Evolutionary conservation across 192 early-diverging fungal species (phyloP), one percentile per base, ranked within the genome.

Genomic region (Chytriomyces sp.): DNA sequence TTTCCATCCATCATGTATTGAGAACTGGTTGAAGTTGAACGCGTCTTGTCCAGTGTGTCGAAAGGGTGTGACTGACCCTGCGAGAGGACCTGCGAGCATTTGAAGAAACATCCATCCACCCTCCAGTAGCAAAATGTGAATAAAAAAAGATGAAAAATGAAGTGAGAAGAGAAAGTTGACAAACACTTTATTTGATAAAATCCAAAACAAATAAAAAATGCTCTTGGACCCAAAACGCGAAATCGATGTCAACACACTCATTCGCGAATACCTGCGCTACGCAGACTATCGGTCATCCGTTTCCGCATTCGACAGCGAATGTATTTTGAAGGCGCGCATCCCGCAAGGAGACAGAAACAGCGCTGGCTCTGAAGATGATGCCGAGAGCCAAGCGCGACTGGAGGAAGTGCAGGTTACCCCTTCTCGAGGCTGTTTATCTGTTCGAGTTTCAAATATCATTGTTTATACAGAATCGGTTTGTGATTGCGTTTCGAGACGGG

Each of bases 21-120:
- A 92, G 61, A 91, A 91, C 48, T 98, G 97, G 97, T 85, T 98
- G 59, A 93, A 93, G 76, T 86, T 97, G 66, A 97, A 97, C 73
- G 96, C 73, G 26, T 94, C 95, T 8, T 97, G 95, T 82, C 95
- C 95, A 24, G 93, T 95, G 28, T 97, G 95, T 72, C 81, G 91
- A 63, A 82, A 86, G 43, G 69, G 81, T 6, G 80, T 90, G 57
- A 86, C 75, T 53, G n/a, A 24, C 10, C 44, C 35, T 20, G 53
- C 13, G 3, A 57, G 53, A n/a, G 53, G 16, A 57, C 13, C 53
- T 57, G 53, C 16, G 53, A 57, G 53, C 35, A 35, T 35, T 35
- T 35, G 35, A n/a, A n/a, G n/a, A n/a, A n/a, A 35, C 35, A 35
- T 35, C 35, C 35, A 35, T 35, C 35, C 35, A 35, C 4, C 35